phyloP scores from a whole-genome alignment of 75 land plant genomes.

The Cunninghamia lanceolata region DNA sequence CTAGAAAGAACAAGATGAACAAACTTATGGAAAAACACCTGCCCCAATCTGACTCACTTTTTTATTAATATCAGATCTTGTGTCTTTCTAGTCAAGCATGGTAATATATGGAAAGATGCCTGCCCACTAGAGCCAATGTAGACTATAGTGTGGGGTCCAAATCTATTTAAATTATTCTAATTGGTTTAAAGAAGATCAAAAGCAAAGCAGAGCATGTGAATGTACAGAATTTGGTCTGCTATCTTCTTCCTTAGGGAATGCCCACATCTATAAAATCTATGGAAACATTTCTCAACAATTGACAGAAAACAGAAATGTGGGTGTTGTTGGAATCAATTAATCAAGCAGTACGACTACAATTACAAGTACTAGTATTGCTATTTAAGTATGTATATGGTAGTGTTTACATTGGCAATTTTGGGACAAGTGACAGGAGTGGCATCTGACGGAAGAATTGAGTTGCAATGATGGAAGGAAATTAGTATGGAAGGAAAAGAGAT shows the following conservation, averaged over 20 bases:
- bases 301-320: background rate
- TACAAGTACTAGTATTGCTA: background rate
- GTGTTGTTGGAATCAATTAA: background rate
- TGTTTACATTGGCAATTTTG: background rate
- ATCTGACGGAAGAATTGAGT: background rate
- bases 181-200: constrained; percentile 11
- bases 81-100: background rate
- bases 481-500: background rate
- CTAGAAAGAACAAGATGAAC: background rate
- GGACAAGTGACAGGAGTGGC: background rate
- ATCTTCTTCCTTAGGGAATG: too few relatives aligned
- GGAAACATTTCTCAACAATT: background rate
- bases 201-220: constrained; percentile 9
- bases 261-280: background rate
- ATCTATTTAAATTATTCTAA: background rate
- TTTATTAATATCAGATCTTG: background rate
- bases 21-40: background rate
- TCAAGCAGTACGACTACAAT: too few relatives aligned
- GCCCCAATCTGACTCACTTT: background rate
- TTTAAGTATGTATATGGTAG: background rate
- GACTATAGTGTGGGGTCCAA: constrained; percentile 8
- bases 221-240: constrained; percentile 9
- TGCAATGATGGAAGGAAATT: constrained; percentile 5
- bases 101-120: background rate
- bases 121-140: background rate